Base-by-base conservation (phyloP, 495 filamentous ascomycete genomes). In the Xanthoparmelia taractica region DNA sequence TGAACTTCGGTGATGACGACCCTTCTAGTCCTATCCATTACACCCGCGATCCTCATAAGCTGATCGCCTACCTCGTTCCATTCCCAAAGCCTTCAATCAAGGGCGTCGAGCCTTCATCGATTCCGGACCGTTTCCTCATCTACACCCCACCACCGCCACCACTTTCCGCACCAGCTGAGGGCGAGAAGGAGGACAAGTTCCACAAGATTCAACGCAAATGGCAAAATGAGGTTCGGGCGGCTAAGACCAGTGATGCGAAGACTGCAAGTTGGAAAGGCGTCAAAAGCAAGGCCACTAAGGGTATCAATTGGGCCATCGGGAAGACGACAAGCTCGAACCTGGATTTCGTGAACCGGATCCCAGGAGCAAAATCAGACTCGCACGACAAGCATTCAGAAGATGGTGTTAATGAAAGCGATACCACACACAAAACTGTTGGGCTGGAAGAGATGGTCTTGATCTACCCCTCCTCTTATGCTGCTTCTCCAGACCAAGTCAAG, bases 151-250 rank as follows among this genome's bases (percentile, higher is more conserved):
- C 73, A 8, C 66, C 69, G 20, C 75, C 75, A 7, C 75, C 75
- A 2, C 65, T 76, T 4, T 62, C 67, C 3, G 66, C 61, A 47
- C 75, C 75, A 2, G 66, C 65, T 2, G 69, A 71, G 48, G 75
- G 75, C 48, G 72, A 74, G 41, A 76, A 75, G 57, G 75, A 77
- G 64, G 61, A 55, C n/a, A 68, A 71, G 25, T 57, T 74, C 36
- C 75, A 76, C 40, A 76, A 76, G 59, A 65, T 72, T 20, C 73
- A 75, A 63, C 68, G 75, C 11, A 71, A 71, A 66, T 77, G 75
- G 75, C 72, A 77, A 56, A 72, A 72, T 27, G 75, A 76, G 59
- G 74, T 77, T 6, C 73, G 74, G 13, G 67, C 66, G 52, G 75
- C 75, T 8, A 75, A 74, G 48, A 71, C 72, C 17, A 69, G 61